phyloP scores from a whole-genome alignment of 129 eudicot species.

The Cynara cardunculus region DNA sequence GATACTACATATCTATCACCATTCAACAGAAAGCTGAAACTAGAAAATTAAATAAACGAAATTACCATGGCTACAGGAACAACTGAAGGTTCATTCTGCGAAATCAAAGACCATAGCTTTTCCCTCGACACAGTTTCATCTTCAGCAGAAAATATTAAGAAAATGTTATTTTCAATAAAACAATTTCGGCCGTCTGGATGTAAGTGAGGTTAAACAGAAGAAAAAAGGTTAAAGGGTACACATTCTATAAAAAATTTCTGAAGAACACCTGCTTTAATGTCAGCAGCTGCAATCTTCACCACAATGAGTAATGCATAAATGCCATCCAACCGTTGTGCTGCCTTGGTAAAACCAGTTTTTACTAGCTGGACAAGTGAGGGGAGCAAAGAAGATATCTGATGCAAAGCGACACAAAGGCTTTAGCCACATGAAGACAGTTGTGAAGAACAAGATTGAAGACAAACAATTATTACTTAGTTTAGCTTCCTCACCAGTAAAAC shows the following conservation, averaged over 20 bases:
- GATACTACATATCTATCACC: not conserved
- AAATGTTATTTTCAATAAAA: constrained; percentile 2
- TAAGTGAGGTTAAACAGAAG: not conserved
- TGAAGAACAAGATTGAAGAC: not conserved
- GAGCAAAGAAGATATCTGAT: constrained; percentile 71
- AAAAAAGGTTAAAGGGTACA: not conserved
- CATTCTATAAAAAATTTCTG: no score
- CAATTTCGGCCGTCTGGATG: not conserved
- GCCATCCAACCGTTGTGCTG: constrained; percentile 91
- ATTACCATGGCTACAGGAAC: constrained; percentile 73
- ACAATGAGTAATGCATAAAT: constrained; percentile 71
- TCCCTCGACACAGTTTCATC: constrained; percentile 79
- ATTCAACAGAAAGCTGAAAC: not conserved
- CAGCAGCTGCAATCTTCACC: constrained; percentile 76
- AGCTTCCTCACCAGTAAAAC: constrained; percentile 53
- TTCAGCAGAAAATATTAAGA: constrained; percentile 20
- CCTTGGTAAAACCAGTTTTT: constrained; percentile 87
- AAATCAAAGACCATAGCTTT: constrained; percentile 80
- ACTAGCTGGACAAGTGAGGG: constrained; percentile 70
- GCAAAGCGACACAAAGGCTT: not conserved
- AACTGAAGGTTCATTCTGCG: constrained; percentile 84
- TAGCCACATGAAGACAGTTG: constrained; percentile 4
- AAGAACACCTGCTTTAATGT: constrained; percentile 74
- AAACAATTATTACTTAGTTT: constrained; percentile 2
- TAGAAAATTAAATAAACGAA: not conserved